Conservation (phyloP, 2,329 filamentous ascomycete genomes). For the Cercospora nicotianae region DNA sequence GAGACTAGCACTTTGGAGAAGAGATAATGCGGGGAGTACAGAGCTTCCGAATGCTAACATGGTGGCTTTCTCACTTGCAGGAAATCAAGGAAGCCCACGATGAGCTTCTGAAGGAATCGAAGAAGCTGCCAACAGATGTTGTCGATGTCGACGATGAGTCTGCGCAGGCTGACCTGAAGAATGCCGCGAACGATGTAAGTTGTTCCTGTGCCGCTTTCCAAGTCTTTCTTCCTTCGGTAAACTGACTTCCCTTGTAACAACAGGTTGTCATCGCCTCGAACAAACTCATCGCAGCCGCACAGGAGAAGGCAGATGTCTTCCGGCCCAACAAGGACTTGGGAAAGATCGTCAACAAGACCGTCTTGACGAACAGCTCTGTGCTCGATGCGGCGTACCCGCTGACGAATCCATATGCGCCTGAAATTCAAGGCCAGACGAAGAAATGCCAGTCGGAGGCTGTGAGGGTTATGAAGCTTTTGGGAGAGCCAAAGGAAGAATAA, state of each 20-base stretch:
- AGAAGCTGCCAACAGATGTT: constrained; percentile 23
- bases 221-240: neutral
- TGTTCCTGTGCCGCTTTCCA: neutral
- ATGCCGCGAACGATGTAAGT: constrained; percentile 24
- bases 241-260: neutral
- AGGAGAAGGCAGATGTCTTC: constrained; percentile 26
- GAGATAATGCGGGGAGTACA: no score
- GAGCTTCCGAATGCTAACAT: neutral
- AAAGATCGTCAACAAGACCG: constrained; percentile 29
- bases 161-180: constrained; percentile 26
- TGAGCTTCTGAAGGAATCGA: constrained; percentile 23
- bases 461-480: constrained; percentile 16
- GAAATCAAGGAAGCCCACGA: constrained; percentile 26
- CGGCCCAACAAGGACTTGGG: constrained; percentile 24
- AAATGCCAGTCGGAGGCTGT: constrained; percentile 24
- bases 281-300: constrained; percentile 23
- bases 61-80: constrained; percentile 4
- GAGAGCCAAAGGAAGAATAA: neutral
- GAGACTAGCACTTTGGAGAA: neutral
- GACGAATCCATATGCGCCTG: constrained; percentile 25
- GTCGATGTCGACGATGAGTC: constrained; percentile 27
- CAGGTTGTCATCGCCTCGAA: constrained; percentile 25
- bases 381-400: constrained; percentile 25
- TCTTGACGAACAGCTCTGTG: constrained; percentile 23
- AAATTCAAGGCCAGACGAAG: constrained; percentile 25